Conservation (phyloP, 164 flowering plant species). For the Buxus sempervirens region DNA sequence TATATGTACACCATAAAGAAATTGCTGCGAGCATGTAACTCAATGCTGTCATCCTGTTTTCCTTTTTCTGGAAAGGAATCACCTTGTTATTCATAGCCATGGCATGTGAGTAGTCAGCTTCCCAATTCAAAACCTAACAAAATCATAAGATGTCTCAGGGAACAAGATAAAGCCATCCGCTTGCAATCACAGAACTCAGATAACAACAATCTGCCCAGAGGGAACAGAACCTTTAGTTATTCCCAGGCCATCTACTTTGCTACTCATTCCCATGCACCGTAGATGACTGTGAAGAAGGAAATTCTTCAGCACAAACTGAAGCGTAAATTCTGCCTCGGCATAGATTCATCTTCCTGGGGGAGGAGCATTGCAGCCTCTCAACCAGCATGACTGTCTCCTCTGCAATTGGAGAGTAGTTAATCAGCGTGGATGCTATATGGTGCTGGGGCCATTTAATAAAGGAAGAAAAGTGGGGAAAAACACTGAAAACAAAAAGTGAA, state of each 20-base stretch:
- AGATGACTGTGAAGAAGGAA: not conserved
- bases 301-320: not conserved
- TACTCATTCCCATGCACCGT: not conserved
- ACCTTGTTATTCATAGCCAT: not conserved
- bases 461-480: too few relatives aligned
- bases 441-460: not conserved
- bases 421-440: constrained; percentile 9
- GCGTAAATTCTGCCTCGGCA: constrained; percentile 6
- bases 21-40: not conserved
- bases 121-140: not conserved
- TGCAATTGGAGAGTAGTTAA: constrained; percentile 15
- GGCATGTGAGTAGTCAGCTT: not conserved
- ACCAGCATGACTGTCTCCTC: constrained; percentile 48
- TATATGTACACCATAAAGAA: too few relatives aligned
- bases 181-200: not conserved
- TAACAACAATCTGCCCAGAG: not conserved
- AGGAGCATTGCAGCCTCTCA: constrained; percentile 21
- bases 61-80: not conserved
- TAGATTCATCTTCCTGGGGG: constrained; percentile 26
- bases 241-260: not conserved
- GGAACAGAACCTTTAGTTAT: not conserved
- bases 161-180: not conserved
- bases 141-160: not conserved
- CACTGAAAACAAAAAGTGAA: not conserved
- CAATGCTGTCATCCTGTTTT: not conserved